Base-by-base conservation (phyloP, 345 rosid genomes). In the Microcos paniculata region DNA sequence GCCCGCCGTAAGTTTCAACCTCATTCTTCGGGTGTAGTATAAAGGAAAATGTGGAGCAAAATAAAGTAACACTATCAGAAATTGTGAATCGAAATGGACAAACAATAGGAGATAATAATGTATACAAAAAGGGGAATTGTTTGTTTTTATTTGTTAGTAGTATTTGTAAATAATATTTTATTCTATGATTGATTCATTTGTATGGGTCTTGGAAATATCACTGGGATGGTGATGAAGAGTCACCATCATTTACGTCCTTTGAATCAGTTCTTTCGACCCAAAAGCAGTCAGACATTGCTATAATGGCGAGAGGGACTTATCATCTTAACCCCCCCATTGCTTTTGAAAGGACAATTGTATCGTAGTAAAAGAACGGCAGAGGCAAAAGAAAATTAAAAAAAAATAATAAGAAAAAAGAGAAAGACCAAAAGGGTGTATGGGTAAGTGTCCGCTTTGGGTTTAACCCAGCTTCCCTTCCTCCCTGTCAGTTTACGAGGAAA, bases 271-370 rank as follows among this genome's bases (percentile, higher is more conserved):
- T 75, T 77, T 73, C 59, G 63, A 68, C 3, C 78, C 80, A 82
- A 84, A 88, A 81, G 87, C 85, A 88, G 88, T 83, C 90, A 87
- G 88, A 76, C 81, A 87, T 76, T 79, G 93, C 83, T 83, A 83
- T 90, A 78, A 88, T 88, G 85, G 80, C 78, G 98, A 94, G 88
- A 84, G 90, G 80, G 98, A 94, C 97, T 61, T 84, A 63, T 90
- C 97, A 78, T 75, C 68, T 76, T 80, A 71, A 81, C 81, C 78
- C 48, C 51, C 73, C 53, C 76, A 51, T 48, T 66, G 61, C 46
- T 74, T 77, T 56, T 35, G 59, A 76, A 71, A 74, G 67, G 76
- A 76, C 80, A 48, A 42, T 64, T 61, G 66, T 35, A n/a, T n/a
- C n/a, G n/a, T n/a, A n/a, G n/a, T n/a, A n/a, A n/a, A n/a, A n/a